Evolutionary conservation across 176 grass and related monocot species (phyloP), one percentile per base, ranked within the genome.

Genomic region (Canna indica): DNA sequence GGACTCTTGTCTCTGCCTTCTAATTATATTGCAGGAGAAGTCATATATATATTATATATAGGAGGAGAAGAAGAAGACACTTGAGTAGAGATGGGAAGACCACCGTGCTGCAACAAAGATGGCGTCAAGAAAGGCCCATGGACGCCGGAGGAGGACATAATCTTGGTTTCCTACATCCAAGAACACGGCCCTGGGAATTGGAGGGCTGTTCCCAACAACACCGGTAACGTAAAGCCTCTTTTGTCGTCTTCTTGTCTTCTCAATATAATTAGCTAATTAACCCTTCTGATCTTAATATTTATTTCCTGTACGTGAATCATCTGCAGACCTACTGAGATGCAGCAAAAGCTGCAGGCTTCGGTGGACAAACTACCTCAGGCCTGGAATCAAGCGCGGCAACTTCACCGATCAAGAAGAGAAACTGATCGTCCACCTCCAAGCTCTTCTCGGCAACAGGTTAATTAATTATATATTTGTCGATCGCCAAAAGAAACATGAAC

Each of bases 81-180:
- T n/a, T n/a, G 45, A 47, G 25, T n/a, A 4, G 38, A 35, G 30
- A 96, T 96, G 91, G 88, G 78, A 79, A 96, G 91, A 71, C 83
- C 88, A 41, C 88, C 91, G 77, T 96, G 88, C 81, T 96, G 91
- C 80, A 83, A 96, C 76, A 88, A 86, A 76, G 76, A 80, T 60
- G 88, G 91, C 60, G 83, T 96, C 18, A 96, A 91, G 85, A 96
- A 96, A 84, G 91, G 91, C 0, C 91, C 91, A 0, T 96, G 91
- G 91, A 91, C 91, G 62, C 88, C 88, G 47, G 88, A 96, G 84
- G 91, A 96, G 81, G 91, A 96, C 72, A 87, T 91, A 73, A 78
- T 86, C 64, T 78, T 96, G 76, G 88, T 96, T 69, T 84, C 91
- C 84, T 91, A 96, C 85, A 56, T 96, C 76, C 88, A 91, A 82